Percentiles rank a stretch among this genome's conserved stretches.
Evolutionary conservation across 2,329 filamentous ascomycete genomes (phyloP).

Genomic region (Ascochyta viciae-villosae): DNA sequence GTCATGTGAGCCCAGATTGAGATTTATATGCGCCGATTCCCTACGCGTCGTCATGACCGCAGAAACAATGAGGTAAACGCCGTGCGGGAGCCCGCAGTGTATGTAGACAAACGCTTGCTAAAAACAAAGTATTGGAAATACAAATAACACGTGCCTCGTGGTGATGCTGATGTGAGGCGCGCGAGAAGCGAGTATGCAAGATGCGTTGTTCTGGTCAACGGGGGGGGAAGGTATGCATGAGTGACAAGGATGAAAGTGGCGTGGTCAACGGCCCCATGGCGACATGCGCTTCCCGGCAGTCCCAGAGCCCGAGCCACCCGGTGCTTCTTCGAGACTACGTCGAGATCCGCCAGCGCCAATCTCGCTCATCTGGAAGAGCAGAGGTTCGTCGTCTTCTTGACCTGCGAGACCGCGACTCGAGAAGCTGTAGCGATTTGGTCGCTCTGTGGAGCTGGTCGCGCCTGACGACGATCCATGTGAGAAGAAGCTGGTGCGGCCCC

Average conservation of each 20-base stretch:
- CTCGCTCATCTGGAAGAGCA: conserved; percentile 77
- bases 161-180: neutral
- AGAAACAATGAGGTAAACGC: neutral
- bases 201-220: neutral
- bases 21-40: neutral
- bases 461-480: conserved; percentile 43
- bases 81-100: neutral
- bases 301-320: conserved; percentile 38
- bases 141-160: neutral
- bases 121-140: neutral
- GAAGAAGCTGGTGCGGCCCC: conserved; percentile 41
- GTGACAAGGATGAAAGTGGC: neutral
- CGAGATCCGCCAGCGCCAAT: conserved; percentile 58
- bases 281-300: conserved; percentile 38
- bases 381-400: conserved; percentile 69
- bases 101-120: conserved; percentile 4
- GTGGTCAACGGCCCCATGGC: conserved; percentile 26
- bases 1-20: neutral
- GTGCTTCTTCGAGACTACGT: conserved; percentile 47
- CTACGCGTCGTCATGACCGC: neutral
- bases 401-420: conserved; percentile 50
- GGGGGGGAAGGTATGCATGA: neutral
- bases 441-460: conserved; percentile 45
- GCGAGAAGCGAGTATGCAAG: neutral
- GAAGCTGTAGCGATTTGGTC: conserved; percentile 53